Base-by-base conservation (phyloP, 1,284 basidiomycete species). In the Fomitopsis pinicola region DNA sequence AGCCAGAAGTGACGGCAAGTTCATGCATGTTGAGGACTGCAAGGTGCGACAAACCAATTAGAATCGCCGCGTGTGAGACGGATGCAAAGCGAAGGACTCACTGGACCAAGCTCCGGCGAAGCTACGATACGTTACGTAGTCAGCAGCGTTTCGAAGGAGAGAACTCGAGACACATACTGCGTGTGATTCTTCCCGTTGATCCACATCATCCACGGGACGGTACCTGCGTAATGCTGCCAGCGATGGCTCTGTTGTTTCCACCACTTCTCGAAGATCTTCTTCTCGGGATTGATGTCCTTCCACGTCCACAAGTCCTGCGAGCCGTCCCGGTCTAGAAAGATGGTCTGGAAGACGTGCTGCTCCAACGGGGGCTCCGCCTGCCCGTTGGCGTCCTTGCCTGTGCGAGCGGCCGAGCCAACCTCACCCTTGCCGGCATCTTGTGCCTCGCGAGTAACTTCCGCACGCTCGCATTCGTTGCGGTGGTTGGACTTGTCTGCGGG, bases 231-330 rank as follows among this genome's bases (percentile, higher is more conserved):
- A 70, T 85, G 83, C 67, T 83, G 81, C 81, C 82, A 84, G 9
- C 83, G 76, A 67, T 85, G 82, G 56, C 78, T 80, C 67, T 84
- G 82, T 67, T 85, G 83, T 69, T 85, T 85, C 84, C 83, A 85
- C 83, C 82, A 84, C 68, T 83, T 84, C 67, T 84, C 77, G 62
- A 76, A 66, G 52, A 86, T 82, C 59, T 81, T 75, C 69, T 82
- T 80, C 54, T 81, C 76, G 38, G 75, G 70, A 10, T 72, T 66
- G 60, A 87, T 84, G 58, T 85, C 83, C 48, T 73, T 72, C 62
- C 77, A 77, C 2, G 82, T 83, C 85, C 85, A 87, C 42, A 79
- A 71, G 2, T 79, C 58, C 50, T 77, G 71, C 42, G 77, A 78
- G 30, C 80, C 77, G 35, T 81, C 76, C 38, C 77, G 75, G 70